A percentile compares a stretch with the other conserved stretches of the same genome.
Conservation (phyloP, 768 basidiomycete genomes). For the Chlorophyllum brunneum region DNA sequence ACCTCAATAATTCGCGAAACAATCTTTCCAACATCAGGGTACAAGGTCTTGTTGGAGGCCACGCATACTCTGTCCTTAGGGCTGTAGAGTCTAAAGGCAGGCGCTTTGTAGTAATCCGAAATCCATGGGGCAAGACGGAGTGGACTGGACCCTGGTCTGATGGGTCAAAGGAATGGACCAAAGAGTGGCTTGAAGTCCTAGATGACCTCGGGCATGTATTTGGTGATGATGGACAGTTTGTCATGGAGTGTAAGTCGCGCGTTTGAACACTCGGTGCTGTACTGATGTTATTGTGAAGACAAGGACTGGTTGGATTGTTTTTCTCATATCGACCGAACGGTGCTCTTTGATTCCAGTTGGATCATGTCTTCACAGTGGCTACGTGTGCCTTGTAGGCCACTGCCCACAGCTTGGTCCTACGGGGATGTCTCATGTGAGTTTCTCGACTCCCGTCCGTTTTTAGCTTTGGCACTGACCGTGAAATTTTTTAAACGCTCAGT, state of each 20-base stretch:
- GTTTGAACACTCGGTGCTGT: not conserved
- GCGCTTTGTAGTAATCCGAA: constrained; percentile 44
- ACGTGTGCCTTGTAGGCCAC: constrained; percentile 36
- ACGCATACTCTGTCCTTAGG: constrained; percentile 45
- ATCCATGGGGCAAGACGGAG: constrained; percentile 47
- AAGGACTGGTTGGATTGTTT: constrained; percentile 41
- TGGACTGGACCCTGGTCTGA: constrained; percentile 50
- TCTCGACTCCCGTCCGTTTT: not conserved
- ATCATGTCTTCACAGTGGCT: constrained; percentile 47
- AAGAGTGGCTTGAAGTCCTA: constrained; percentile 40
- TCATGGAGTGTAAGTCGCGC: constrained; percentile 41
- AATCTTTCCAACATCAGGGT: constrained; percentile 25
- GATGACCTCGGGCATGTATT: constrained; percentile 37
- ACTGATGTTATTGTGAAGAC: constrained; percentile 20
- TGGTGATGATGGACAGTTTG: constrained; percentile 46
- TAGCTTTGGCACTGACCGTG: not conserved
- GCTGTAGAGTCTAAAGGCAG: constrained; percentile 42
- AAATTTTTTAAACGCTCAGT: constrained; percentile 25
- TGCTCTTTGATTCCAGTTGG: constrained; percentile 47
- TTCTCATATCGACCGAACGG: constrained; percentile 38
- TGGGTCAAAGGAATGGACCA: constrained; percentile 47
- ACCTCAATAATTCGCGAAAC: constrained; percentile 29
- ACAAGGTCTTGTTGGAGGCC: constrained; percentile 36
- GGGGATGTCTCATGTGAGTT: constrained; percentile 53
- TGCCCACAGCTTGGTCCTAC: constrained; percentile 46